phyloP scores from a whole-genome alignment of 2,329 filamentous ascomycete species.

The Penicillium sp. region DNA sequence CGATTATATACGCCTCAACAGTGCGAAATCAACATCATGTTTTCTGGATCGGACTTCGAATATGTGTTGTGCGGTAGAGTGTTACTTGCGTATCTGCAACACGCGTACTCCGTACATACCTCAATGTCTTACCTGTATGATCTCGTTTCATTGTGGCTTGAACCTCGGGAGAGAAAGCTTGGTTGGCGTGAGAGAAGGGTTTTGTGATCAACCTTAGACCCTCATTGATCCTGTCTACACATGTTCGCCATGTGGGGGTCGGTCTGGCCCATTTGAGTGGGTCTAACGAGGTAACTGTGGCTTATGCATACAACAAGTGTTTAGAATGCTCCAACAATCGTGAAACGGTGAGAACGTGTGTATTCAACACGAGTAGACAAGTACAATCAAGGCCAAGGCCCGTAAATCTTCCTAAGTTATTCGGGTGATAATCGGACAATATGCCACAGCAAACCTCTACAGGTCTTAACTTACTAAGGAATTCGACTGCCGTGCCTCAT shows the following conservation, averaged over 20 bases:
- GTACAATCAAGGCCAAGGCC: neutral
- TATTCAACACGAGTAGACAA: neutral
- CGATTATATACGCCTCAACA: neutral
- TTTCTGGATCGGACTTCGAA: neutral
- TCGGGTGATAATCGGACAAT: neutral
- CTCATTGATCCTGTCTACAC: too few species aligned
- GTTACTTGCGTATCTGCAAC: too few species aligned
- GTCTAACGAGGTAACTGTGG: neutral
- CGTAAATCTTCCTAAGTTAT: neutral
- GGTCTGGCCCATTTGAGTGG: neutral
- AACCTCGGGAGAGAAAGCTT: too few species aligned
- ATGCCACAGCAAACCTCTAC: neutral
- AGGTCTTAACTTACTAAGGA: neutral
- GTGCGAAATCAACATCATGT: neutral
- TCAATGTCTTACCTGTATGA: too few species aligned
- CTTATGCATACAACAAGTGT: too few species aligned
- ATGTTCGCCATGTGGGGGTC: neutral
- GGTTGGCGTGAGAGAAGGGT: too few species aligned
- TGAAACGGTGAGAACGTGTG: too few species aligned
- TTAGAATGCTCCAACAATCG: neutral
- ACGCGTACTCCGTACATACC: too few species aligned
- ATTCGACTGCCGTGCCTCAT: neutral
- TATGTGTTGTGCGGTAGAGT: too few species aligned
- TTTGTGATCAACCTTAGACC: too few species aligned
- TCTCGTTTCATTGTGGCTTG: too few species aligned